Evolutionary conservation across 2,329 filamentous ascomycete genomes (phyloP), one percentile per base, ranked within the genome.

Genomic region (Onygenales sp.): DNA sequence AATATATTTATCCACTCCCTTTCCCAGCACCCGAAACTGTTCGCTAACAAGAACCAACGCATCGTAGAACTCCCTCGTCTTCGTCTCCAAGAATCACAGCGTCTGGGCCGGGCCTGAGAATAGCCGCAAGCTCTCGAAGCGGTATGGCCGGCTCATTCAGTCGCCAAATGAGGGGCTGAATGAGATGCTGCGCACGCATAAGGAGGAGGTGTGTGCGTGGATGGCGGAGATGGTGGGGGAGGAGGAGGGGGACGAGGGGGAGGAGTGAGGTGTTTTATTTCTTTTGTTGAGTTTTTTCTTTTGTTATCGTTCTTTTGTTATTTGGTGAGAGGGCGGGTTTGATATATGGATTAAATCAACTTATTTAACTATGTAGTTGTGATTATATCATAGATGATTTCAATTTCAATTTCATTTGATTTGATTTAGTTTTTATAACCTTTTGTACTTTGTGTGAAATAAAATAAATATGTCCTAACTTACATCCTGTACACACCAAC

Each of bases 21-120:
- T 10, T 14, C 36, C 27, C 47, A 31, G 42, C 42, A 14, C 8
- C 42, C 32, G 37, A 39, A 8, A 52, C n/a, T 47, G 33, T 54
- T 54, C 21, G 58, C 31, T 40, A 34, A 44, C n/a, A 39, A 33
- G 11, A 8, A 11, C 17, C 49, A n/a, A 6, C 2, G 14, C n/a
- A 43, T 17, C 14, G 17, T 0, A 78, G 60, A 84, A 89, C 68
- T 93, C 88, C 0, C 78, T 82, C 3, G 85, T 96, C 46, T 95
- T 85, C 62, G 86, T 96, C 14, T 81, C 85, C 1, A 73, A 78
- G 31, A 77, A 85, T 55, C 92, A 96, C 66, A 80, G 81, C 10
- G 86, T 88, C 66, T 96, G 89, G 86, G 74, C 69, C 56, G 81
- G 85, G 53, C 76, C 77, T 34, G 81, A 84, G 4, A 73, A 83